Evolutionary conservation across 148 eudicot species (phyloP), one percentile per base, ranked within the genome.

Genomic region (Fagopyrum esculentum): DNA sequence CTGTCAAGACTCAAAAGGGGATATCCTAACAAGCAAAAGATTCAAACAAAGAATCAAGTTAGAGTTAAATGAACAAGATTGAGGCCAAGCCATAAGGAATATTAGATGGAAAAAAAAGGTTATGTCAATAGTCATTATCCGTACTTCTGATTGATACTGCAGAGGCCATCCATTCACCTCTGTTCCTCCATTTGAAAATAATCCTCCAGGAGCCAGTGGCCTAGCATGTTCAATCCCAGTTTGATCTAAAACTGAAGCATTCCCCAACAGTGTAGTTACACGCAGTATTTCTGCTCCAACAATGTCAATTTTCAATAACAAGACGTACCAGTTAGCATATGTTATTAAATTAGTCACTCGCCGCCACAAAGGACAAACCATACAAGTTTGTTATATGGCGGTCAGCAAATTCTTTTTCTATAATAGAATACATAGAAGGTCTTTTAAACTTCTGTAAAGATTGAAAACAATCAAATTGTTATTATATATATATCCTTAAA

Each of bases 261-360:
- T 95, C 97, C 94, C 97, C 99, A 95, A 95, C 85, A 92, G 89
- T 75, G 93, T 86, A 82, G 96, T 90, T 87, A 95, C 92, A 92
- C 99, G 99, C 92, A 92, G 78, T 83, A 90, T 90, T 90, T 95
- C 97, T 95, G 97, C 89, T 95, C 86, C 90, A 89, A 86, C 84
- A 95, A 89, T 84, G 97, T 90, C 96, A 92, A 89, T 90, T 87
- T 86, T 82, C 90, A 92, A 95, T 89, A 90, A 94, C 83, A 91
- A 89, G 87, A 89, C 87, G 95, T 85, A 92, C 96, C 89, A 87
- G 91, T 95, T 85, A 95, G 99, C 91, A 89, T 84, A 84, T 76
- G 89, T 84, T 87, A 83, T 82, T 59, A 86, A 77, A 82, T 85
- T 84, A 80, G 97, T 85, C 66, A 72, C 85, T 82, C 89, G 89